Evolutionary conservation across 2,329 filamentous ascomycete genomes (phyloP).

Genomic region (Sordariomycetes sp.): DNA sequence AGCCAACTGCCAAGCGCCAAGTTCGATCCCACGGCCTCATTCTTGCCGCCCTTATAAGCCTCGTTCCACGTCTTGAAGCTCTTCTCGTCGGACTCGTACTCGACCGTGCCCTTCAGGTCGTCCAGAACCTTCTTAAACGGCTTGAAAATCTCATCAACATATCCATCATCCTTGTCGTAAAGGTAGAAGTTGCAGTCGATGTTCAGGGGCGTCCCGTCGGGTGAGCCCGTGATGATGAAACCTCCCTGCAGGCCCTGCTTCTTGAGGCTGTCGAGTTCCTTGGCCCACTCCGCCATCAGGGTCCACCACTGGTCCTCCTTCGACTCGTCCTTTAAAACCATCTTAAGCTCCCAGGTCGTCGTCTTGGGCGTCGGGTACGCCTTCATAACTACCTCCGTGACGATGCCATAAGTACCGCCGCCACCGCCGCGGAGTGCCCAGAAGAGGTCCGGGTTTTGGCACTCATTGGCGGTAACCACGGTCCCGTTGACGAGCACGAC

Average conservation of each 20-base stretch:
- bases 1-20: not conserved
- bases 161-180: not conserved
- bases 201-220: not conserved
- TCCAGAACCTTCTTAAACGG: not conserved
- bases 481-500: slow-evolving; percentile 25
- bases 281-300: not conserved
- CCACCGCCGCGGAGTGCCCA: slow-evolving; percentile 28
- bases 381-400: slow-evolving; percentile 26
- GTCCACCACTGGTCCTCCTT: slow-evolving; percentile 3
- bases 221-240: not conserved
- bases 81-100: not conserved
- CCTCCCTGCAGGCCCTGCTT: slow-evolving; percentile 3
- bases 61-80: not conserved
- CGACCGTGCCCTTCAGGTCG: not conserved
- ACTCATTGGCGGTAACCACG: slow-evolving; percentile 20
- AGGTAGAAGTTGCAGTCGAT: not conserved
- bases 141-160: not conserved
- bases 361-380: slow-evolving; percentile 20
- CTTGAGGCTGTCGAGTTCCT: not conserved
- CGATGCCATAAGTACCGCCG: slow-evolving; percentile 18
- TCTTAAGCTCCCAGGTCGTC: slow-evolving; percentile 11
- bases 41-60: not conserved
- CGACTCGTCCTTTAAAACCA: not conserved
- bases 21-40: not conserved
- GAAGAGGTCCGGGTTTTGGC: slow-evolving; percentile 23